Percentiles rank a stretch among this genome's conserved stretches.
Evolutionary conservation across 2,329 filamentous ascomycete genomes (phyloP).

Genomic region (Canariomyces notabilis): DNA sequence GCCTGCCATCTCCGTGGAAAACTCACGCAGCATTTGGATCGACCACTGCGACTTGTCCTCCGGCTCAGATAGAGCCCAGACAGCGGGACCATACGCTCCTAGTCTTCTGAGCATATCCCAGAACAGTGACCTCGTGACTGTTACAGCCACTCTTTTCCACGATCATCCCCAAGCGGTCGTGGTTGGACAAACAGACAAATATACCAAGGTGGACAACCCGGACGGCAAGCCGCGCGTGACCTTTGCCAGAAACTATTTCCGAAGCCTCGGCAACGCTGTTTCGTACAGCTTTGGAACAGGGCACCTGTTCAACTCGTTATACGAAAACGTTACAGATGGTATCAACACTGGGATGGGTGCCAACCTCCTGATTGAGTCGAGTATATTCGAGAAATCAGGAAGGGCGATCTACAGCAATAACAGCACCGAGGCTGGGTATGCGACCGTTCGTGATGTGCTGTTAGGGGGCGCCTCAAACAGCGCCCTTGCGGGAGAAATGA

Average conservation of each 20-base stretch:
- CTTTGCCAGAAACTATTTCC: slow-evolving; percentile 7
- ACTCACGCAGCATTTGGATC: slow-evolving; percentile 55
- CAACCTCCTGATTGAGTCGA: slow-evolving; percentile 3
- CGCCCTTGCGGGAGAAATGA: slow-evolving; percentile 3
- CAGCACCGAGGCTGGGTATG: neutral
- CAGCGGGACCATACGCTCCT: slow-evolving; percentile 32
- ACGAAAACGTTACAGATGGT: neutral
- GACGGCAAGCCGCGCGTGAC: slow-evolving; percentile 11
- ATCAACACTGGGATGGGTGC: slow-evolving; percentile 2
- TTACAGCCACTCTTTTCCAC: slow-evolving; percentile 10
- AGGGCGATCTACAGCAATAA: neutral
- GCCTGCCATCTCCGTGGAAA: slow-evolving; percentile 55
- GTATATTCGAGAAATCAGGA: slow-evolving; percentile 4
- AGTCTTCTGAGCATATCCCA: slow-evolving; percentile 55
- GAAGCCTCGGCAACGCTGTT: neutral
- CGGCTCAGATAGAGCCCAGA: slow-evolving; percentile 50
- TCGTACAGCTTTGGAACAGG: slow-evolving; percentile 5
- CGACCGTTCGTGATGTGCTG: neutral
- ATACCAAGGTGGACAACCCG: neutral
- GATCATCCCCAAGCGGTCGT: neutral
- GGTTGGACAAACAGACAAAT: neutral
- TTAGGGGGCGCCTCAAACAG: neutral
- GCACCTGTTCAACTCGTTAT: slow-evolving; percentile 11
- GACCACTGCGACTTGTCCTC: slow-evolving; percentile 62
- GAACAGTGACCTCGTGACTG: slow-evolving; percentile 28